Conservation (phyloP, 2,329 filamentous ascomycete species). For the Colletotrichum godetiae region DNA sequence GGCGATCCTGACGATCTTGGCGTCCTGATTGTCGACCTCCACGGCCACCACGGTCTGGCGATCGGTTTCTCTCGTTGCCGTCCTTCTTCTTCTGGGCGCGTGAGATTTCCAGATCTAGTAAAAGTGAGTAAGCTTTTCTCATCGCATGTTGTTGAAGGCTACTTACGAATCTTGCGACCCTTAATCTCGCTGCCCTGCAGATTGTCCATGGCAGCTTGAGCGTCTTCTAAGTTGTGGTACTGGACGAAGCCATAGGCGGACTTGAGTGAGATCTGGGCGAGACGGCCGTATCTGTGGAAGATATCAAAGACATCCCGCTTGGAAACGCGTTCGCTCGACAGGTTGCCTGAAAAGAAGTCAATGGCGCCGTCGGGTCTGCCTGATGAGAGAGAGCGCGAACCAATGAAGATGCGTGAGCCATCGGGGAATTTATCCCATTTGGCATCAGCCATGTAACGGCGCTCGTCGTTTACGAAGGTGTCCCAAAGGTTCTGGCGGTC, state of each 20-base stretch:
- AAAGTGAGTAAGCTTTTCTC: neutral
- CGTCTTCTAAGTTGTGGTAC: slow-evolving; percentile 82
- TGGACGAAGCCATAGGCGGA: slow-evolving; percentile 98
- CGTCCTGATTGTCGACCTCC: slow-evolving; percentile 54
- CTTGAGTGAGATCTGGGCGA: slow-evolving; percentile 96
- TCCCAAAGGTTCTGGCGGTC: slow-evolving; percentile 77
- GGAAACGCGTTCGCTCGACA: slow-evolving; percentile 91
- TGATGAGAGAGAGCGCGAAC: slow-evolving; percentile 59
- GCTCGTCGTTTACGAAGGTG: slow-evolving; percentile 77
- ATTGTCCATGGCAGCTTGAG: slow-evolving; percentile 76
- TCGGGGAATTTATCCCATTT: slow-evolving; percentile 85
- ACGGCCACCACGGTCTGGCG: slow-evolving; percentile 66
- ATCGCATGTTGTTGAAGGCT: neutral
- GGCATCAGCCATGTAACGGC: slow-evolving; percentile 79
- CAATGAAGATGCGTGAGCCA: slow-evolving; percentile 83
- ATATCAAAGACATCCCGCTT: slow-evolving; percentile 94
- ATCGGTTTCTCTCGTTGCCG: slow-evolving; percentile 65
- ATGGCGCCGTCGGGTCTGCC: slow-evolving; percentile 37
- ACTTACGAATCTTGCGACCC: slow-evolving; percentile 93
- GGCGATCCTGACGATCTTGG: slow-evolving; percentile 59
- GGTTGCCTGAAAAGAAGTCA: slow-evolving; percentile 72
- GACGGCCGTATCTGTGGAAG: slow-evolving; percentile 84
- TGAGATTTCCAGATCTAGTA: slow-evolving; percentile 85
- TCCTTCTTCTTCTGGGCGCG: slow-evolving; percentile 85
- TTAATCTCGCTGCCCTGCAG: slow-evolving; percentile 86